Conservation (phyloP, 73 alveolate genomes). For the Paramecium sexaurelia region DNA sequence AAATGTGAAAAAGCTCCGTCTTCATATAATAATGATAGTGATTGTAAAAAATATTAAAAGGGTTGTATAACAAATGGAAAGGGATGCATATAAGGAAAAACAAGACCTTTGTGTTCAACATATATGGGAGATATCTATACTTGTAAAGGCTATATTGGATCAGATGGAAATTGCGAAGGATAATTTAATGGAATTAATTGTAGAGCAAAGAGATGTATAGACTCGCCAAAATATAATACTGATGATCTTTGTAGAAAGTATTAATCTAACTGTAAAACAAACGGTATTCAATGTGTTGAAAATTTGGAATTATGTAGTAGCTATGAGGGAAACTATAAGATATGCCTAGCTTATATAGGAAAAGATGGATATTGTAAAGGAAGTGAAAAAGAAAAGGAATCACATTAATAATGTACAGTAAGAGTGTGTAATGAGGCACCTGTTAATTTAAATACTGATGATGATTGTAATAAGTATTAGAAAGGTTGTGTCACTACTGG, state of each 20-base stretch:
- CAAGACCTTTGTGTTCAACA: background rate
- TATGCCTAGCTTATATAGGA: background rate
- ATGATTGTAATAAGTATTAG: background rate
- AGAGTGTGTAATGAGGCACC: slow-evolving; percentile 30
- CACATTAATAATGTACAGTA: background rate
- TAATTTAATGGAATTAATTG: background rate
- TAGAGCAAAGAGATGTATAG: background rate
- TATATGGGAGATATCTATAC: background rate
- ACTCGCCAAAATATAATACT: background rate
- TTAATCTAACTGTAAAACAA: background rate
- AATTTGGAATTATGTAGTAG: background rate
- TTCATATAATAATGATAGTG: background rate
- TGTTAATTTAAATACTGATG: background rate
- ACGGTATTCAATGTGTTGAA: background rate
- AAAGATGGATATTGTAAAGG: slow-evolving; percentile 11
- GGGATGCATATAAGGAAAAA: background rate
- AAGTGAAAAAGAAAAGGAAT: background rate
- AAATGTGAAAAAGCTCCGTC: background rate
- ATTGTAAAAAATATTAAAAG: background rate
- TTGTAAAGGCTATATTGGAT: background rate
- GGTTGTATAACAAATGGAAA: slow-evolving; percentile 37
- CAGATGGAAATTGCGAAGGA: slow-evolving; percentile 10
- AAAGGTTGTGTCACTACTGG: slow-evolving; percentile 24
- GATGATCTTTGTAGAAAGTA: background rate
- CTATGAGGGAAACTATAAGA: background rate